These are phyloP conservation scores for Blastobotrys petasosporus DNA, from an alignment of 1,139 yeast genomes.

Conservation along the genomic window DNA sequence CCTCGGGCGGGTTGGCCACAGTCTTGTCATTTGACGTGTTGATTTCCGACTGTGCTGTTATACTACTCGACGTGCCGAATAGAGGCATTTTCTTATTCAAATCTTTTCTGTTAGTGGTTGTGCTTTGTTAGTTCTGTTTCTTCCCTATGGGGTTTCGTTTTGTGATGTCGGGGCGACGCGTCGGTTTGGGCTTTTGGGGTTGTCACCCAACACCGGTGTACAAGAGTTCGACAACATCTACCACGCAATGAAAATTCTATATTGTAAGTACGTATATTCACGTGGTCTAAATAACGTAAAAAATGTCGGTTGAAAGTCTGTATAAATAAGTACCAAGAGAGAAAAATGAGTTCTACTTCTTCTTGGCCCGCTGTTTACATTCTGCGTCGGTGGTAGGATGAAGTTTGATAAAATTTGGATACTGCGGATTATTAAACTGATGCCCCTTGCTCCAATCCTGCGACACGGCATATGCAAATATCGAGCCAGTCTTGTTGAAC, in stretches of 20 bases:
- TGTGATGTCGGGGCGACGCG: too few relatives aligned
- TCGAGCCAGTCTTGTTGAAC: constrained; percentile 76
- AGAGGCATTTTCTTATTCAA: constrained; percentile 10
- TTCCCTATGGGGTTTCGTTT: neutral
- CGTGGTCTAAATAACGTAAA: too few relatives aligned
- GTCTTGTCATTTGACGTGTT: constrained; percentile 70
- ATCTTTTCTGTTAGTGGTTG: neutral
- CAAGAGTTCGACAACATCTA: too few relatives aligned
- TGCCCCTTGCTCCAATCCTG: constrained; percentile 74
- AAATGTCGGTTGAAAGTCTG: too few relatives aligned
- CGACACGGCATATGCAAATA: constrained; percentile 87
- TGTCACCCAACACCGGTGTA: too few relatives aligned
- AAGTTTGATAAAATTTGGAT: constrained; percentile 69
- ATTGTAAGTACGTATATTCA: too few relatives aligned
- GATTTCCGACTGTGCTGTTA: constrained; percentile 41
- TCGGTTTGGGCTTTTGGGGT: too few relatives aligned
- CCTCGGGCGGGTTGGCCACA: constrained; percentile 85
- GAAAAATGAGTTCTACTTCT: constrained; percentile 9
- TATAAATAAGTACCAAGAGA: too few relatives aligned
- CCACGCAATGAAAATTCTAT: too few relatives aligned
- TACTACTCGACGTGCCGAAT: constrained; percentile 25
- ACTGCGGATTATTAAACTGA: constrained; percentile 66
- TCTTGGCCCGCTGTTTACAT: constrained; percentile 59
- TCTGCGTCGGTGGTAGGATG: constrained; percentile 86
- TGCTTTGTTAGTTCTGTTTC: neutral